Conservation (phyloP, 1,284 basidiomycete species). For the Ceratobasidium theobromae region DNA sequence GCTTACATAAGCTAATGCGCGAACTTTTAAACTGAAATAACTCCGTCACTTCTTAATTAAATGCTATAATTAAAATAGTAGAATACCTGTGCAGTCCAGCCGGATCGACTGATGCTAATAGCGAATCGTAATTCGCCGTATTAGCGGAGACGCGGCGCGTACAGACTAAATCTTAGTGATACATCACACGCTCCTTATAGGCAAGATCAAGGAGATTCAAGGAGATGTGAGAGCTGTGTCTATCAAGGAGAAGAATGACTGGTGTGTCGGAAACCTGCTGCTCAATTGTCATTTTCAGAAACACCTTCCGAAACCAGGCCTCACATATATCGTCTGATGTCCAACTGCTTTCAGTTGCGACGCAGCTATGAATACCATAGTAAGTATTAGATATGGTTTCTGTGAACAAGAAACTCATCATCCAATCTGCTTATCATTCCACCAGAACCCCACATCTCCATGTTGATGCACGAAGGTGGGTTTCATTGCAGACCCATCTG, state of each 20-base stretch:
- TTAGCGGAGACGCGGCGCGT: too few species aligned
- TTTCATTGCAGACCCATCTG: neutral
- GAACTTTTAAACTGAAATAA: too few species aligned
- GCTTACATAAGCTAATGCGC: too few species aligned
- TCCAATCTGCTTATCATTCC: neutral
- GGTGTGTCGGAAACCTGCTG: conserved; percentile 39
- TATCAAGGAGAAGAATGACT: conserved; percentile 48
- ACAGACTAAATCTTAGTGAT: too few species aligned
- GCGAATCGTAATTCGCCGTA: too few species aligned
- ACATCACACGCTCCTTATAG: too few species aligned
- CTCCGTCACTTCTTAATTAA: too few species aligned
- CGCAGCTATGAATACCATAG: neutral
- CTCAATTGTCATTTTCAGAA: conserved; percentile 9
- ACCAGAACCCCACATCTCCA: conserved; percentile 17
- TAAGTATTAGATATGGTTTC: neutral
- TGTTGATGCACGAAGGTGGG: neutral
- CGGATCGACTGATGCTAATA: too few species aligned
- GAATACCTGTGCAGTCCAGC: too few species aligned
- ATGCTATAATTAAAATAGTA: too few species aligned
- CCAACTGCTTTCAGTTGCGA: conserved; percentile 44
- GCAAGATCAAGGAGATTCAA: conserved; percentile 39
- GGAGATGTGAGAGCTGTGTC: conserved; percentile 46
- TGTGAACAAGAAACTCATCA: conserved; percentile 3
- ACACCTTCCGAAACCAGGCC: conserved; percentile 12
- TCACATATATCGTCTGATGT: conserved; percentile 35